Conservation (phyloP, 805 yeast species). For the Monosporozyma solicola region DNA sequence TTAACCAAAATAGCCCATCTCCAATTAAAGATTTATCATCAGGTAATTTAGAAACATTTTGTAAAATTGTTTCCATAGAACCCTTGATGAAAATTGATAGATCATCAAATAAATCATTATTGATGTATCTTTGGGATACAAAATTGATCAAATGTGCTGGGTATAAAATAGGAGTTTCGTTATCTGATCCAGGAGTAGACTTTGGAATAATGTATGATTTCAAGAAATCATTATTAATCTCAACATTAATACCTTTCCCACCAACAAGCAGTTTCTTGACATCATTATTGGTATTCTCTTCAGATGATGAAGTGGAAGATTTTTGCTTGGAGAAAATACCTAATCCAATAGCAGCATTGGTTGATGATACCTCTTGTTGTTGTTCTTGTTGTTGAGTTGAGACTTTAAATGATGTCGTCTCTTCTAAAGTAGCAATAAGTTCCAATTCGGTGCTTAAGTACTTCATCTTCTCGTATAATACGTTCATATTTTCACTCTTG, state of each 20-base stretch:
- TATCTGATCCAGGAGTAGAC: conserved; percentile 80
- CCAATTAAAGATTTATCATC: conserved; percentile 1
- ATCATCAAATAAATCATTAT: conserved; percentile 20
- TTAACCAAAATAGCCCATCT: conserved; percentile 5
- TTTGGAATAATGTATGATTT: conserved; percentile 76
- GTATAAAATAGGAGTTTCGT: conserved; percentile 23
- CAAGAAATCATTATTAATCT: conserved; percentile 74
- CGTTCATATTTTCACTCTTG: neutral
- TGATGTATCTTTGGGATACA: neutral
- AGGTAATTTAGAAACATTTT: conserved; percentile 53
- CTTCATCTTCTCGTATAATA: neutral
- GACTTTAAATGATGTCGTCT: neutral
- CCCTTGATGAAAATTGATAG: conserved; percentile 83
- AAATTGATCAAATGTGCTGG: conserved; percentile 1
- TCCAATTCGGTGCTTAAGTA: neutral
- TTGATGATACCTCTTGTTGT: neutral
- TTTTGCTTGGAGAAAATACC: conserved; percentile 17
- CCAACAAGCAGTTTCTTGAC: conserved; percentile 58
- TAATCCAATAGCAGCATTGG: conserved; percentile 16
- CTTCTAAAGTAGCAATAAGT: neutral
- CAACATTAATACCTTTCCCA: conserved; percentile 61
- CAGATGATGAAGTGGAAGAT: conserved; percentile 9
- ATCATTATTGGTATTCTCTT: conserved; percentile 56
- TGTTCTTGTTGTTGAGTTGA: neutral
- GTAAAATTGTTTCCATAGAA: conserved; percentile 76